Evolutionary conservation across 495 filamentous ascomycete genomes (phyloP).

Genomic region (Penicillium desertorum): DNA sequence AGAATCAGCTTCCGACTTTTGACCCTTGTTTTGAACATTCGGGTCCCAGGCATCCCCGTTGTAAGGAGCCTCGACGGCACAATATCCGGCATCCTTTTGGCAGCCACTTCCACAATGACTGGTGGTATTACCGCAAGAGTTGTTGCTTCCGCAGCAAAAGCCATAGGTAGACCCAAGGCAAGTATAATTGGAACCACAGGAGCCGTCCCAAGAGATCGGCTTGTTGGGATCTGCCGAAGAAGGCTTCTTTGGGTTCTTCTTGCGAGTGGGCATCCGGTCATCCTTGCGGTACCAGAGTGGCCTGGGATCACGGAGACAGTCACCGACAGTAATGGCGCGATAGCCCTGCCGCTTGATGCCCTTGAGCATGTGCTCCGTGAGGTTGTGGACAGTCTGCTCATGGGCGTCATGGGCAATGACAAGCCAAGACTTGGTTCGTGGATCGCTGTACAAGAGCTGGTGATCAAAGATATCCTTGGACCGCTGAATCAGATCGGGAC

Average conservation of each 20-base stretch:
- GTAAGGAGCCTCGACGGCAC: conserved; percentile 29
- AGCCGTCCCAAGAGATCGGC: conserved; percentile 50
- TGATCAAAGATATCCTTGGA: conserved; percentile 72
- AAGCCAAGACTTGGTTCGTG: conserved; percentile 55
- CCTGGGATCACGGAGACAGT: conserved; percentile 69
- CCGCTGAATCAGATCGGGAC: conserved; percentile 58
- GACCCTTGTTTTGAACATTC: conserved; percentile 7
- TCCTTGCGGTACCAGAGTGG: conserved; percentile 68
- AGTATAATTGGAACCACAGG: conserved; percentile 51
- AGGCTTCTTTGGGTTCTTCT: conserved; percentile 23
- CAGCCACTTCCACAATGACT: conserved; percentile 54
- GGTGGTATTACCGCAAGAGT: conserved; percentile 50
- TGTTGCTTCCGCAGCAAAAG: conserved; percentile 41
- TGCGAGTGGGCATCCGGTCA: conserved; percentile 20
- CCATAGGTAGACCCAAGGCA: conserved; percentile 50
- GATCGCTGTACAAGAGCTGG: conserved; percentile 40
- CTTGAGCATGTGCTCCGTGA: conserved; percentile 72
- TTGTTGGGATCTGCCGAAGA: conserved; percentile 37
- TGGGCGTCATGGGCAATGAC: conserved; percentile 81
- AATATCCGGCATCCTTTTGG: conserved; percentile 49
- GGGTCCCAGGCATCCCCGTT: conserved; percentile 32
- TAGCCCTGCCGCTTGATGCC: conserved; percentile 58
- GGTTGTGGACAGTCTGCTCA: conserved; percentile 70
- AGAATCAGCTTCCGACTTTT: conserved; percentile 24
- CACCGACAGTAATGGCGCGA: conserved; percentile 68